phyloP scores from a whole-genome alignment of 345 rosid genomes.

The Sonneratia caseolaris region DNA sequence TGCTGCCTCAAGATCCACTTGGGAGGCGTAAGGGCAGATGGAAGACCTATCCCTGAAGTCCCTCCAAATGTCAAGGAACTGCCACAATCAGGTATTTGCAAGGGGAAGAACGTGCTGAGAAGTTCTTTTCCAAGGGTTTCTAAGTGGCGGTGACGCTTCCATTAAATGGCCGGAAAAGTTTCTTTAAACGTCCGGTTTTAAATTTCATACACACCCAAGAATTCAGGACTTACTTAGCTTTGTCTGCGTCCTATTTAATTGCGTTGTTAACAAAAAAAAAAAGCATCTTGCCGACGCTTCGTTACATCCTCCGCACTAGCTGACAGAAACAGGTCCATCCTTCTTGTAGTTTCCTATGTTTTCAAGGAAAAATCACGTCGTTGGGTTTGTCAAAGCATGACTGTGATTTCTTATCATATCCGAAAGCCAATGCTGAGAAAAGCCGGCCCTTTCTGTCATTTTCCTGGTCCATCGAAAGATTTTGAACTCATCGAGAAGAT shows the following conservation, averaged over 20 bases:
- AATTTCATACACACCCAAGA: not conserved
- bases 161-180: not conserved
- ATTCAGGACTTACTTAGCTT: not conserved
- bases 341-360: not conserved
- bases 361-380: not conserved
- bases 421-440: not conserved
- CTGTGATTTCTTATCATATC: not conserved
- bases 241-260: not conserved
- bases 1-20: too few species aligned
- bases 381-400: not conserved
- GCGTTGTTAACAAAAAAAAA: not conserved
- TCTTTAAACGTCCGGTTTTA: not conserved
- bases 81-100: too few species aligned
- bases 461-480: not conserved
- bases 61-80: too few species aligned
- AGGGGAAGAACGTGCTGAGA: too few species aligned
- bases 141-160: not conserved
- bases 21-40: too few species aligned
- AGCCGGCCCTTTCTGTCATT: not conserved
- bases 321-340: not conserved
- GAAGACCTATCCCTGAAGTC: too few species aligned
- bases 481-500: not conserved
- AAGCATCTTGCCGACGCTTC: too few species aligned
- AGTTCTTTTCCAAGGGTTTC: too few species aligned
- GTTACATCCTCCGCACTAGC: not conserved